Evolutionary conservation across 192 early-diverging fungal species (phyloP).

Genomic region (Backusella psychrophila): DNA sequence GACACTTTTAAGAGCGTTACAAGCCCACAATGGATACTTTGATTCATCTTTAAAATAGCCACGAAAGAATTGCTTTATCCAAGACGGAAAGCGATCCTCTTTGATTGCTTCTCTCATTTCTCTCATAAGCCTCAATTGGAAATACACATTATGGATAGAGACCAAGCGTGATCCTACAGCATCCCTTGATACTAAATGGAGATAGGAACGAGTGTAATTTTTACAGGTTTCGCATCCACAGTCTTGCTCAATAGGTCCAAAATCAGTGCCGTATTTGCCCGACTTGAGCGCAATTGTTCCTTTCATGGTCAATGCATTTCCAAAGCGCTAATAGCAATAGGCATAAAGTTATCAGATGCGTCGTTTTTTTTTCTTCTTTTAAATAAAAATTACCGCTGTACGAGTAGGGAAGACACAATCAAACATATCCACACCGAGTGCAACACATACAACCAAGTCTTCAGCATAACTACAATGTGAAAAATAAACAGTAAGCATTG

Average conservation of each 20-base stretch:
- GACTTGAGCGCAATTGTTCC: slow-evolving; percentile 67
- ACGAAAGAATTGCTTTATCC: slow-evolving; percentile 67
- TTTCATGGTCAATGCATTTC: slow-evolving; percentile 75
- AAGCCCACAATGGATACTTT: slow-evolving; percentile 69
- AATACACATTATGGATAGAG: slow-evolving; percentile 82
- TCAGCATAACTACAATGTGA: slow-evolving; percentile 58
- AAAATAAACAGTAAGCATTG: not conserved
- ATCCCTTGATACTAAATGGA: slow-evolving; percentile 66
- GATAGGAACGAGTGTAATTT: slow-evolving; percentile 72
- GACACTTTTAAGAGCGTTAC: slow-evolving; percentile 70
- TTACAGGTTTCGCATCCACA: slow-evolving; percentile 78
- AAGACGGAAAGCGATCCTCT: slow-evolving; percentile 65
- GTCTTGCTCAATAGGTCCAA: slow-evolving; percentile 69
- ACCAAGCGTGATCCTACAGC: slow-evolving; percentile 80
- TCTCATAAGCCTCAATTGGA: slow-evolving; percentile 81
- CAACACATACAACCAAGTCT: slow-evolving; percentile 82
- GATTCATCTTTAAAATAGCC: slow-evolving; percentile 57
- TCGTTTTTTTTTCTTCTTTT: not conserved
- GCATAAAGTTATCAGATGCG: not conserved
- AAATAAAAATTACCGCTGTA: slow-evolving; percentile 57
- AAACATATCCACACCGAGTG: slow-evolving; percentile 89
- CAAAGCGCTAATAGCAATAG: slow-evolving; percentile 59
- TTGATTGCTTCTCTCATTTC: slow-evolving; percentile 72
- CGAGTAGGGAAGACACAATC: slow-evolving; percentile 90
- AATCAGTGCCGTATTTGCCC: slow-evolving; percentile 62